phyloP scores from a whole-genome alignment of 768 basidiomycete genomes.

The Tricholoma hemisulphureum region DNA sequence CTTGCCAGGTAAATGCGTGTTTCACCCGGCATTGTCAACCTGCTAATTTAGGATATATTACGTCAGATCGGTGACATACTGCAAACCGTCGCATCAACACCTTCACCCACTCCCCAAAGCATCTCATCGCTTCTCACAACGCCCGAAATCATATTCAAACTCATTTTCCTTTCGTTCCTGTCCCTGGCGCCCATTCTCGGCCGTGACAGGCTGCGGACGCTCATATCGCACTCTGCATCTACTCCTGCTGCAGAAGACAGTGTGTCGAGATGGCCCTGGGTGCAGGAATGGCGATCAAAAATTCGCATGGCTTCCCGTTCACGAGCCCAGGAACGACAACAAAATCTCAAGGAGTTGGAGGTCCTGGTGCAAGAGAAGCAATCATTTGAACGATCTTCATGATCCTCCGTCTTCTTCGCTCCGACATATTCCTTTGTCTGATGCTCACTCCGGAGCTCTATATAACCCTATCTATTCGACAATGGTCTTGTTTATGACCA shows the following conservation, averaged over 20 bases:
- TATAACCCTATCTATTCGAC: constrained; percentile 19
- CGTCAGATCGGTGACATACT: constrained; percentile 81
- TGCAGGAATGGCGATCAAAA: constrained; percentile 66
- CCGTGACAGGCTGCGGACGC: constrained; percentile 58
- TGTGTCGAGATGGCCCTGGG: constrained; percentile 54
- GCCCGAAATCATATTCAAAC: constrained; percentile 80
- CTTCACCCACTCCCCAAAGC: constrained; percentile 68
- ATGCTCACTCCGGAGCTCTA: constrained; percentile 2
- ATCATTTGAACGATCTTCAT: constrained; percentile 41
- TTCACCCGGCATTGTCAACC: constrained; percentile 17
- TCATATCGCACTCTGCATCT: constrained; percentile 41
- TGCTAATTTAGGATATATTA: constrained; percentile 12
- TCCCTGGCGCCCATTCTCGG: constrained; percentile 87
- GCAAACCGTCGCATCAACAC: constrained; percentile 75
- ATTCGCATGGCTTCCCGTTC: constrained; percentile 55
- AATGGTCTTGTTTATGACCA: constrained; percentile 12
- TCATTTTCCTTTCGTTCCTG: constrained; percentile 77
- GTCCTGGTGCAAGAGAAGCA: constrained; percentile 59
- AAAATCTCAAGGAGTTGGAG: constrained; percentile 46
- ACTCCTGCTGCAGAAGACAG: constrained; percentile 24
- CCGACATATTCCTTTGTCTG: not conserved
- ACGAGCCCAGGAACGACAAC: constrained; percentile 43
- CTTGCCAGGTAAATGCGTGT: constrained; percentile 67
- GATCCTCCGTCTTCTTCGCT: constrained; percentile 15
- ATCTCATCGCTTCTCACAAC: constrained; percentile 84